phyloP scores from a whole-genome alignment of 208 protist species.

The Leishmania arabica region DNA sequence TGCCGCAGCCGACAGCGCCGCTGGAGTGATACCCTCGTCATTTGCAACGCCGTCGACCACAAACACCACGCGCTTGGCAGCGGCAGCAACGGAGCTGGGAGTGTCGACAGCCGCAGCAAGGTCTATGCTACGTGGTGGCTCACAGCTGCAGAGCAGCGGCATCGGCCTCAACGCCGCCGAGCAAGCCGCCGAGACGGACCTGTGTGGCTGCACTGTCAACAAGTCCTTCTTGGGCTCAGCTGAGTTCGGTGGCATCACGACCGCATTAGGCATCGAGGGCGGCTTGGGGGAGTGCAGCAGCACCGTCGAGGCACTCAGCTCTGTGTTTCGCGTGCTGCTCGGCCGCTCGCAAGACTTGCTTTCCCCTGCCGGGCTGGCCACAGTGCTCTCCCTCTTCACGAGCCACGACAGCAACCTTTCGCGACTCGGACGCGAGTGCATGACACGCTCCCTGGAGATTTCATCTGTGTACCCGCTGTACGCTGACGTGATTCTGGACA shows the following conservation, averaged over 20 bases:
- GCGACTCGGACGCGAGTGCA: conserved; percentile 58
- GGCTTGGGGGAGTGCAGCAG: conserved; percentile 32
- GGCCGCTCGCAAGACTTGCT: conserved; percentile 41
- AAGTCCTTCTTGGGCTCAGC: conserved; percentile 22
- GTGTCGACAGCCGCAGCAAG: not conserved
- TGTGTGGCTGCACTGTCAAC: conserved; percentile 13
- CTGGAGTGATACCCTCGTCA: not conserved
- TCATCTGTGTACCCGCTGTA: conserved; percentile 55
- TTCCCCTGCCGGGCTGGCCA: conserved; percentile 26
- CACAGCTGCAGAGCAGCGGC: not conserved
- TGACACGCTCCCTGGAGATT: conserved; percentile 58
- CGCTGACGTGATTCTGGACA: conserved; percentile 44
- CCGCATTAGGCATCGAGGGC: not conserved
- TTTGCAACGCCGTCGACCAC: not conserved
- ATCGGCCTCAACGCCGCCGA: not conserved
- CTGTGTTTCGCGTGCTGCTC: conserved; percentile 58
- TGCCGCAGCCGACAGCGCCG: not conserved
- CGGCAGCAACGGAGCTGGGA: not conserved
- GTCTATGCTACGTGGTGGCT: not conserved
- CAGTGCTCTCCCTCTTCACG: conserved; percentile 57
- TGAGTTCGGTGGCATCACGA: conserved; percentile 13
- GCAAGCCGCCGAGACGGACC: not conserved
- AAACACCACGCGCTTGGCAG: not conserved
- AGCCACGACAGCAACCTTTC: conserved; percentile 44
- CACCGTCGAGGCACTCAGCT: conserved; percentile 43